Conservation (phyloP, 1,284 basidiomycete species). For the Irpex rosettiformis region DNA sequence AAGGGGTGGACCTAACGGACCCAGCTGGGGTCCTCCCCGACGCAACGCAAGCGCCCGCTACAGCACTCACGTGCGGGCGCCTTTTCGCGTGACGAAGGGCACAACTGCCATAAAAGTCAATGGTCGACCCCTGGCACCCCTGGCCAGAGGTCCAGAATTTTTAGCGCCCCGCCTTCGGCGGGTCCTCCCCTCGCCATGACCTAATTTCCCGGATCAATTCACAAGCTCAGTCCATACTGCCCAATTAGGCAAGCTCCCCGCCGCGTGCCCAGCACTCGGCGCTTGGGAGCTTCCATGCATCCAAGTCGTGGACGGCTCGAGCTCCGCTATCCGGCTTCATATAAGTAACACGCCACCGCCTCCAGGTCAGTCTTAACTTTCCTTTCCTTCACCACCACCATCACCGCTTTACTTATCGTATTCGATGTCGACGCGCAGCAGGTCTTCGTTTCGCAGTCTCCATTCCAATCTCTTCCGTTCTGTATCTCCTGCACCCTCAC, state of each 20-base stretch:
- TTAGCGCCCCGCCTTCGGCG: no score
- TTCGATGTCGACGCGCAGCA: background rate
- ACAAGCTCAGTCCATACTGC: background rate
- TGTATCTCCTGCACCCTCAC: background rate
- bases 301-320: no score
- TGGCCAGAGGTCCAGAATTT: no score
- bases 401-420: background rate
- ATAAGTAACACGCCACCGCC: background rate
- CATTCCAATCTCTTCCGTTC: background rate
- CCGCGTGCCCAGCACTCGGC: background rate
- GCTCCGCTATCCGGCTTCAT: no score
- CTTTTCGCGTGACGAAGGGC: no score
- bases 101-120: no score
- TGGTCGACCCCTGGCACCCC: no score
- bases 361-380: background rate
- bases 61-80: no score
- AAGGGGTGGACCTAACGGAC: no score
- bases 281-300: background rate
- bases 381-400: background rate
- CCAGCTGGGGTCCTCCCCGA: no score
- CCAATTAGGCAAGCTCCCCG: background rate
- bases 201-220: background rate
- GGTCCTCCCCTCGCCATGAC: no score
- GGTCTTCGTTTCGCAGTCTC: constrained; percentile 1
- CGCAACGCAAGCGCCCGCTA: no score